phyloP scores from a whole-genome alignment of 108 stramenopile species.

The Nannochloropsis gaditana region DNA sequence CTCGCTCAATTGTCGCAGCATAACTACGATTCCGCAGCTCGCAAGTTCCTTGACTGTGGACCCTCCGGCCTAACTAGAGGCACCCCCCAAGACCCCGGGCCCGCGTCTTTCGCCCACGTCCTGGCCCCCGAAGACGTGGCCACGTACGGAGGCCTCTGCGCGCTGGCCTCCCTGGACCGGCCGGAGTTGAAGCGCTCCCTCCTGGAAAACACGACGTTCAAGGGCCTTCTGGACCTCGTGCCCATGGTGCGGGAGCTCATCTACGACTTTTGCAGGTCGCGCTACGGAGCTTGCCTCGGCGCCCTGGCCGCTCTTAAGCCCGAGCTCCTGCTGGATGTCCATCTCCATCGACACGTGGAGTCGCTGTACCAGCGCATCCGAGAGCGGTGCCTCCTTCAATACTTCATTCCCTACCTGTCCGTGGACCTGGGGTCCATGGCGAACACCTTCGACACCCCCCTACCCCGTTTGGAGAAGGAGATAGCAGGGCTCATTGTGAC shows the following conservation, averaged over 20 bases:
- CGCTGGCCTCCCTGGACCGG: slow-evolving; percentile 36
- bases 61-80: slow-evolving; percentile 24
- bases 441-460: slow-evolving; percentile 30
- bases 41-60: slow-evolving; percentile 33
- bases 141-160: slow-evolving; percentile 41
- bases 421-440: slow-evolving; percentile 35
- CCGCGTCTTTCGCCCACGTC: slow-evolving; percentile 10
- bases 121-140: slow-evolving; percentile 43
- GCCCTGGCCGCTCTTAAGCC: slow-evolving; percentile 23
- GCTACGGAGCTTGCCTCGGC: slow-evolving; percentile 32
- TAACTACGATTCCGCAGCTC: slow-evolving; percentile 27
- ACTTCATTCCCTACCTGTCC: slow-evolving; percentile 38
- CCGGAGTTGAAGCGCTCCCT: slow-evolving; percentile 30
- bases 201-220: slow-evolving; percentile 36
- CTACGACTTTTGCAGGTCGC: slow-evolving; percentile 37
- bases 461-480: slow-evolving; percentile 31
- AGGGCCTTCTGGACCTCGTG: slow-evolving; percentile 42
- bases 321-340: slow-evolving; percentile 39
- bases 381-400: slow-evolving; percentile 47
- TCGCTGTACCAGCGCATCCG: slow-evolving; percentile 28
- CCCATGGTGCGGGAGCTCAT: slow-evolving; percentile 44
- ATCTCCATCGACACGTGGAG: slow-evolving; percentile 33
- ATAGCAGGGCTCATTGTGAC: slow-evolving; percentile 31
- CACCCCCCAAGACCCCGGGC: background rate
- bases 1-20: slow-evolving; percentile 24